A percentile compares a stretch with the other conserved stretches of the same genome.
These are phyloP conservation scores for Pythium aphanidermatum DNA, from an alignment of 352 stramenopile genomes.

Conservation along the genomic window DNA sequence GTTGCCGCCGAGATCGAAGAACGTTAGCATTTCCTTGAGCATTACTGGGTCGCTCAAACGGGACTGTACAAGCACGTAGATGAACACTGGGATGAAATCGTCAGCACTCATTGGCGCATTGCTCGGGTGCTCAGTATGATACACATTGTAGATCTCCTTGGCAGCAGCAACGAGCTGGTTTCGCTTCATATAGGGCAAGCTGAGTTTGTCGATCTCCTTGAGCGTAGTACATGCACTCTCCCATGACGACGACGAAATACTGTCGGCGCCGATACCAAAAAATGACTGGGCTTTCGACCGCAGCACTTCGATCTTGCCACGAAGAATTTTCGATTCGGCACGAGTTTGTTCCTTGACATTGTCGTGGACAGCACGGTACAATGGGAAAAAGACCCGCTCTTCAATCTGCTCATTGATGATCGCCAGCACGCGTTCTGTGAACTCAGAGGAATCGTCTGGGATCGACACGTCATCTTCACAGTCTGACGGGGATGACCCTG, in stretches of 20 bases:
- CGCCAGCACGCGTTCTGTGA: constrained; percentile 52
- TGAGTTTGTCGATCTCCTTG: constrained; percentile 72
- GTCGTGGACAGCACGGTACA: constrained; percentile 63
- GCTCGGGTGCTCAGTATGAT: constrained; percentile 57
- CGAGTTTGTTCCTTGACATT: constrained; percentile 53
- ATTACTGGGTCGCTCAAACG: constrained; percentile 56
- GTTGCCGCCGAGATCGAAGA: constrained; percentile 59
- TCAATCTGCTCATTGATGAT: constrained; percentile 84
- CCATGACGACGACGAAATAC: constrained; percentile 57
- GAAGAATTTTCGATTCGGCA: constrained; percentile 65
- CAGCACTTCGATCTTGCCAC: constrained; percentile 79
- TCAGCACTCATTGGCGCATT: constrained; percentile 81
- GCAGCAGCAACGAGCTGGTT: constrained; percentile 60
- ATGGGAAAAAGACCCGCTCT: constrained; percentile 75
- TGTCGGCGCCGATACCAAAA: constrained; percentile 73
- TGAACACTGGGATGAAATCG: constrained; percentile 85
- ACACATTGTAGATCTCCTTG: constrained; percentile 82
- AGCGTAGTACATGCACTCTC: constrained; percentile 48
- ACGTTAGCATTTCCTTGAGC: constrained; percentile 76
- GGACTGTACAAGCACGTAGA: constrained; percentile 82
- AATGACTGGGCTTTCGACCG: constrained; percentile 74
- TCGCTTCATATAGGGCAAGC: constrained; percentile 80
- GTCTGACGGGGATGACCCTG: constrained; percentile 6
- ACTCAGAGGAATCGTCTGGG: constrained; percentile 31
- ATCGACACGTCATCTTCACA: constrained; percentile 25